Conservation (phyloP, 306 rosid species). For the Fagus crenata region DNA sequence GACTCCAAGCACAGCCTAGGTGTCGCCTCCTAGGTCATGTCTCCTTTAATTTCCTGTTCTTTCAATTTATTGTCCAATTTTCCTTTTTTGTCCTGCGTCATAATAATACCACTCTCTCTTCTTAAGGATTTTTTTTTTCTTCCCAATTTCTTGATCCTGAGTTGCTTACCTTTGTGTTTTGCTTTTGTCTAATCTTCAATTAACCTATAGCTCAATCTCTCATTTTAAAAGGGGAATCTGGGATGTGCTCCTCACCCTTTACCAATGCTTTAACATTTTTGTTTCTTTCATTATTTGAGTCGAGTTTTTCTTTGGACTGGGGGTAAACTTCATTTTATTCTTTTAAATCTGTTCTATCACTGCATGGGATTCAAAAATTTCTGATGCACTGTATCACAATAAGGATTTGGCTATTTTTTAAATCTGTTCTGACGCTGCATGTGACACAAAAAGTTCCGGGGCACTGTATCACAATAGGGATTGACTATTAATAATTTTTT, state of each 20-base stretch:
- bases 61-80: no score
- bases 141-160: neutral
- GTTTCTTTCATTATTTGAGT: neutral
- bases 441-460: neutral
- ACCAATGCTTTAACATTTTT: neutral
- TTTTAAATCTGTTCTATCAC: neutral
- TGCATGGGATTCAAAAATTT: neutral
- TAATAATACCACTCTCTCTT: neutral
- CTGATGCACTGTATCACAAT: neutral
- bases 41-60: no score
- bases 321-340: neutral
- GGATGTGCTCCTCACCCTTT: neutral
- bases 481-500: neutral
- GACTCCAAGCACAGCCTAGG: no score
- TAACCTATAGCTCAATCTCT: no score
- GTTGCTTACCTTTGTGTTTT: neutral
- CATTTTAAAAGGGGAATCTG: neutral
- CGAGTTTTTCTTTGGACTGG: neutral
- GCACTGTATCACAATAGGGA: neutral
- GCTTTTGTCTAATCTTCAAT: no score
- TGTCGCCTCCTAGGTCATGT: no score
- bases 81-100: no score
- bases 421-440: neutral
- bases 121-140: neutral
- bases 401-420: neutral